Base-by-base conservation (phyloP, 148 eudicot species). In the Rhododendron mucronatum region DNA sequence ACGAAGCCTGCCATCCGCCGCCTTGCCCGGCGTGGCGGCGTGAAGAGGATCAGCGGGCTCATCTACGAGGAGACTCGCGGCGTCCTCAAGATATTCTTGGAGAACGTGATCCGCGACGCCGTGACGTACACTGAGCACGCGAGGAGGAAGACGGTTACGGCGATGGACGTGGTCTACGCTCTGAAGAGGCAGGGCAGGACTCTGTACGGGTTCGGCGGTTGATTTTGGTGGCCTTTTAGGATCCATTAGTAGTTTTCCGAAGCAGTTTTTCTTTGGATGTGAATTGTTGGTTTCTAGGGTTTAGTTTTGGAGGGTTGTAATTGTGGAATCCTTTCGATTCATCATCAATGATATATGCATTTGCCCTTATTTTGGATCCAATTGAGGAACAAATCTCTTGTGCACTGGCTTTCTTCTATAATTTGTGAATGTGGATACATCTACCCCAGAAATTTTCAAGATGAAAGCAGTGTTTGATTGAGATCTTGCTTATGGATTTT, bases 121-220 rank as follows among this genome's bases (percentile, higher is more conserved):
- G 89, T 87, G 6, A 87, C 89, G 6, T 87, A 87, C 50, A 87
- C 89, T 1, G 82, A 88, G 67, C 88, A 87, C 6, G 88, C 88
- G 0, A 37, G 86, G 85, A 83, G 88, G 83, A 87, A 87, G 83
- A 87, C 88, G 50, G 88, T 87, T 51, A 87, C 88, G 14, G 88
- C 88, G 11, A 87, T 87, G 88, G 86, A 83, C 7, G 88, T 87
- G 37, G 88, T 87, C 5, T 87, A 86, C 15, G 88, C 85, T 10
- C 77, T 86, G 21, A 86, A 88, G 87, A 85, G 89, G 87, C 89
- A 88, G 80, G 89, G 89, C 0, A 82, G 89, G 83, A 88, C 89
- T 23, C 55, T 85, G 5, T 88, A 88, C 51, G 89, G 89, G 2
- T 85, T 88, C 7, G 89, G 89, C 2, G 87, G 89, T 50, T 86